phyloP scores from a whole-genome alignment of 148 eudicot species.

The Hydrangea macrophylla region DNA sequence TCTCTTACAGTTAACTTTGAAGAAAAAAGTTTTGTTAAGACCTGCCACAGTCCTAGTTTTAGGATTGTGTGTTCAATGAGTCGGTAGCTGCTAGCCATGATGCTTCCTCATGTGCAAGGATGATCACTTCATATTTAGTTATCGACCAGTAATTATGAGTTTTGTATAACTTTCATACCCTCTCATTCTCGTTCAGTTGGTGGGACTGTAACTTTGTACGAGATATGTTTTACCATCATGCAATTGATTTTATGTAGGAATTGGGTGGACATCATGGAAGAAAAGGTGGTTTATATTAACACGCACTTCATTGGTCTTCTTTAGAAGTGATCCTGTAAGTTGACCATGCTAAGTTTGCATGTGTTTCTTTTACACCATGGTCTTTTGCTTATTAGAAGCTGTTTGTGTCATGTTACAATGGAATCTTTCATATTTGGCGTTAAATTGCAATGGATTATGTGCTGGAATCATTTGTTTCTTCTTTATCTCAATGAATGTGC shows the following conservation, averaged over 20 bases:
- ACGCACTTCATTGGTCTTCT: conserved; percentile 90
- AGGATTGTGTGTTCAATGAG: background rate
- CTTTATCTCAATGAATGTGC: background rate
- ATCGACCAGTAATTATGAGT: too few species aligned
- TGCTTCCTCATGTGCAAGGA: background rate
- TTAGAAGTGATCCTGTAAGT: conserved; percentile 96
- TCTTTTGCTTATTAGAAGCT: background rate
- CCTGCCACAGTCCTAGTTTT: background rate
- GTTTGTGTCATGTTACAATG: background rate
- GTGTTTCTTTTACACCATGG: background rate
- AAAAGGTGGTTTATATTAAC: conserved; percentile 96
- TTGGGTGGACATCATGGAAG: conserved; percentile 99
- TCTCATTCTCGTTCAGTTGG: too few species aligned
- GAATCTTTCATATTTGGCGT: too few species aligned
- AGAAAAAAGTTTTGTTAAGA: background rate
- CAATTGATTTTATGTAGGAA: conserved; percentile 49
- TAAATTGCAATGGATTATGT: background rate
- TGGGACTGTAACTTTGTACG: too few species aligned
- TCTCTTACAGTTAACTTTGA: background rate
- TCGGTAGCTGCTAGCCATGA: background rate
- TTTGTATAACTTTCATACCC: too few species aligned
- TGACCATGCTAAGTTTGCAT: background rate
- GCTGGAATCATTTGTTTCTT: background rate
- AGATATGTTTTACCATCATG: too few species aligned
- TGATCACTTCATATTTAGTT: background rate